These are phyloP conservation scores for Zoysia pacifica DNA, from an alignment of 176 grass and related monocot species.

Conservation along the genomic window DNA sequence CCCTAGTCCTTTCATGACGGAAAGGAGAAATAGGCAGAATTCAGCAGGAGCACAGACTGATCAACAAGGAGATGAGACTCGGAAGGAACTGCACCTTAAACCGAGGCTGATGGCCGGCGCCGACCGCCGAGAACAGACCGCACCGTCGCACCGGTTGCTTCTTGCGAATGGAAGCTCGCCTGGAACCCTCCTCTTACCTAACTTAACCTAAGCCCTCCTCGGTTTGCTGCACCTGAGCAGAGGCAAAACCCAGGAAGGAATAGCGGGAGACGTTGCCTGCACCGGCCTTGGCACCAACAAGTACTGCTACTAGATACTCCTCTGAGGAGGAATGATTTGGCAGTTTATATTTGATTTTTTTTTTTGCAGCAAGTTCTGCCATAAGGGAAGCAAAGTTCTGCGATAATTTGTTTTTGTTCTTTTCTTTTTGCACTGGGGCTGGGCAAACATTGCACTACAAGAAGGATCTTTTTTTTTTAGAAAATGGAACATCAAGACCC, in stretches of 20 bases:
- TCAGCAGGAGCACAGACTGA: constrained; percentile 16
- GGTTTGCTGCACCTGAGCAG: constrained; percentile 3
- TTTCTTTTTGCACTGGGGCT: too few relatives aligned
- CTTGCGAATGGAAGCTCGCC: constrained; percentile 21
- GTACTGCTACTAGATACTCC: constrained; percentile 1
- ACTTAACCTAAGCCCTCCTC: neutral
- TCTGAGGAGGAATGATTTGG: constrained; percentile 6
- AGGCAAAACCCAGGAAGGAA: constrained; percentile 19
- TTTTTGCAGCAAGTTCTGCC: too few relatives aligned
- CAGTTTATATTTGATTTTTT: too few relatives aligned
- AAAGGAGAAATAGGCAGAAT: neutral
- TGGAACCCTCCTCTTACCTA: neutral
- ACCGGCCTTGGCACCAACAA: constrained; percentile 9
- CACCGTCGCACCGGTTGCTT: neutral
- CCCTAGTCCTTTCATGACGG: neutral
- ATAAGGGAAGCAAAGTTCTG: too few relatives aligned
- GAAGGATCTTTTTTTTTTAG: too few relatives aligned
- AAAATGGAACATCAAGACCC: too few relatives aligned
- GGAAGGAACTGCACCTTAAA: constrained; percentile 41
- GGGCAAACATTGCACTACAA: too few relatives aligned
- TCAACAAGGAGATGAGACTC: neutral
- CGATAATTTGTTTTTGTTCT: too few relatives aligned
- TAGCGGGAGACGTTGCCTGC: constrained; percentile 1
- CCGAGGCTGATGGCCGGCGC: neutral
- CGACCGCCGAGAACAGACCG: constrained; percentile 10